Evolutionary conservation across 75 land plant species (phyloP).

Genomic region (Cryptomeria japonica): DNA sequence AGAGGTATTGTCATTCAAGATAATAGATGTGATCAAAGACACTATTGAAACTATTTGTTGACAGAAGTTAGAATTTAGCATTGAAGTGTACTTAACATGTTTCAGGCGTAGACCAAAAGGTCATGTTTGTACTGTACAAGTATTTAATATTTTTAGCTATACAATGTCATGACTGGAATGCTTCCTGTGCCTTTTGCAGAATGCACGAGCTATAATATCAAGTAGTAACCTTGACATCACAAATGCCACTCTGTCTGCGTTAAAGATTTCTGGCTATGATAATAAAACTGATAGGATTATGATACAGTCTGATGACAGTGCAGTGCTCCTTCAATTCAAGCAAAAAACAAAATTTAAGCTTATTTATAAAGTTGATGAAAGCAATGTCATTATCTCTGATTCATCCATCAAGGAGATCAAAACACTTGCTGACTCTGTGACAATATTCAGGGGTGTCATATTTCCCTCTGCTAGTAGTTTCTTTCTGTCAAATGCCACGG

Average conservation of each 20-base stretch:
- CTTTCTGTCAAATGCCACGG: slow-evolving; percentile 37
- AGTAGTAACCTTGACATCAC: neutral
- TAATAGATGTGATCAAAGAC: neutral
- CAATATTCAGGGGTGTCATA: slow-evolving; percentile 36
- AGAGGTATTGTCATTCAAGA: slow-evolving; percentile 38
- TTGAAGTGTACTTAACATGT: slow-evolving; percentile 7
- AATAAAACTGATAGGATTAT: slow-evolving; percentile 14
- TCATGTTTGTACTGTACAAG: slow-evolving; percentile 32
- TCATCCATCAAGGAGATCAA: slow-evolving; percentile 44
- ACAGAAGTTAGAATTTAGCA: neutral
- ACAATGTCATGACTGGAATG: slow-evolving; percentile 23
- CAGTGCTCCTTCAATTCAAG: slow-evolving; percentile 49
- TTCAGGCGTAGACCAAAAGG: slow-evolving; percentile 47
- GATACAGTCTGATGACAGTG: slow-evolving; percentile 69
- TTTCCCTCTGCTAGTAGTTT: neutral
- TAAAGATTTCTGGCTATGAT: neutral
- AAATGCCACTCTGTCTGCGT: neutral
- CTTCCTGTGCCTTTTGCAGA: slow-evolving; percentile 25
- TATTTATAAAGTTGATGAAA: slow-evolving; percentile 26
- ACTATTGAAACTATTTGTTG: neutral
- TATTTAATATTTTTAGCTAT: slow-evolving; percentile 28
- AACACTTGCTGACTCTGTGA: slow-evolving; percentile 43
- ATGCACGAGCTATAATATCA: neutral
- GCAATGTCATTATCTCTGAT: slow-evolving; percentile 22
- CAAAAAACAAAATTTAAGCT: slow-evolving; percentile 30